These are phyloP conservation scores for Plectosphaerella sp. DNA, from an alignment of 2,329 filamentous ascomycete genomes.

Conservation along the genomic window DNA sequence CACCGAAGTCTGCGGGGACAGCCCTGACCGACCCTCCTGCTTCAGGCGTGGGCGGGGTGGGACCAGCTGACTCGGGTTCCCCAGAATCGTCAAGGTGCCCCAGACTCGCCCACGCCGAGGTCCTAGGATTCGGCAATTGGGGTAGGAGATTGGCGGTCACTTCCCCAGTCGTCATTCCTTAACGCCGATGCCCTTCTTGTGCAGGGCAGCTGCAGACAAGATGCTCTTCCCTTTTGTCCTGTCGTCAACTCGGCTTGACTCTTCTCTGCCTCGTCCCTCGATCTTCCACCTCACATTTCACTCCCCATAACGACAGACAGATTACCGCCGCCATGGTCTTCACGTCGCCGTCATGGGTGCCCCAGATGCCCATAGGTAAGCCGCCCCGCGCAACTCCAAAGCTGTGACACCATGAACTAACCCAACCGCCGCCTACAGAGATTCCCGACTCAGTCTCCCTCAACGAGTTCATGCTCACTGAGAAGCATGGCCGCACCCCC, in stretches of 20 bases:
- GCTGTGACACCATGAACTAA: not conserved
- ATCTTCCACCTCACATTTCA: not conserved
- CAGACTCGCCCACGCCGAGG: no score
- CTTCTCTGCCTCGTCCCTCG: not conserved
- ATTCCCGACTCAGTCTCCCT: constrained; percentile 72
- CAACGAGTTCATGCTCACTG: constrained; percentile 71
- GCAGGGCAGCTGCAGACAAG: no score
- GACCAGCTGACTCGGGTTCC: no score
- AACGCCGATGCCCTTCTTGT: no score
- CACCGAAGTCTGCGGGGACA: no score
- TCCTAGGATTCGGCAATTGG: no score
- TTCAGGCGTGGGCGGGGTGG: no score
- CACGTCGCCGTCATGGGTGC: constrained; percentile 56
- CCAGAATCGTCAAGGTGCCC: no score
- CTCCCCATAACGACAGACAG: not conserved
- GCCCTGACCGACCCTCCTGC: no score
- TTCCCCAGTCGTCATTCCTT: no score
- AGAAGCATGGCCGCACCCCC: constrained; percentile 63
- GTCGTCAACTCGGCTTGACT: not conserved
- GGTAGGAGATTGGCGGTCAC: no score
- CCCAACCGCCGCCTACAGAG: constrained; percentile 25
- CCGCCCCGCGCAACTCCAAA: constrained; percentile 1
- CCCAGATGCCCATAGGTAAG: constrained; percentile 52
- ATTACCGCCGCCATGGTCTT: constrained; percentile 44
- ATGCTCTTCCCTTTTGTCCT: not conserved